A percentile compares a stretch with the other conserved stretches of the same genome.
Conservation (phyloP, 768 basidiomycete genomes). For the Russula vinacea region DNA sequence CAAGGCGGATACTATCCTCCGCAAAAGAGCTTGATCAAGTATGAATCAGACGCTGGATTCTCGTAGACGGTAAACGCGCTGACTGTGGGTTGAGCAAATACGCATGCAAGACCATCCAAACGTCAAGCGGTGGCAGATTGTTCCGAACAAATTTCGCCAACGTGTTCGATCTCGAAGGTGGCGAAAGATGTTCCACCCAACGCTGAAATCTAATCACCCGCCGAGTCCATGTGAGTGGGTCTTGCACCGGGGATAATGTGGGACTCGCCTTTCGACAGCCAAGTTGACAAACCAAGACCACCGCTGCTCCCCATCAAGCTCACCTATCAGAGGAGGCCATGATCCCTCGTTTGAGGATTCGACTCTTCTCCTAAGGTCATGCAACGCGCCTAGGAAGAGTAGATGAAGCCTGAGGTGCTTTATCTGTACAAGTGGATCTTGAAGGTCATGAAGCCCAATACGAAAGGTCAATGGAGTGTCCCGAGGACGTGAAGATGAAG, state of each 20-base stretch:
- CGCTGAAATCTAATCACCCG: conserved; percentile 36
- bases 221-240: background rate
- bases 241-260: background rate
- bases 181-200: conserved; percentile 34
- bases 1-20: conserved; percentile 31
- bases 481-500: conserved; percentile 12
- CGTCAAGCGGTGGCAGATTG: conserved; percentile 39
- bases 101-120: conserved; percentile 46
- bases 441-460: conserved; percentile 22
- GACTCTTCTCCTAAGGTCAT: conserved; percentile 17
- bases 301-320: conserved; percentile 34
- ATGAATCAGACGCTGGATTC: background rate
- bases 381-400: conserved; percentile 13
- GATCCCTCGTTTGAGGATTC: conserved; percentile 4
- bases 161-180: conserved; percentile 28
- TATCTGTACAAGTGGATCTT: conserved; percentile 9
- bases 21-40: conserved; percentile 30
- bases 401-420: conserved; percentile 20
- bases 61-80: background rate
- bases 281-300: conserved; percentile 44
- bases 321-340: conserved; percentile 9
- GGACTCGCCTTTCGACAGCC: conserved; percentile 39
- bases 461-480: background rate
- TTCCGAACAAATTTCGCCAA: conserved; percentile 32
- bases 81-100: conserved; percentile 43